Evolutionary conservation across 2,329 filamentous ascomycete species (phyloP).

Genomic region (Westerdykella ornata): DNA sequence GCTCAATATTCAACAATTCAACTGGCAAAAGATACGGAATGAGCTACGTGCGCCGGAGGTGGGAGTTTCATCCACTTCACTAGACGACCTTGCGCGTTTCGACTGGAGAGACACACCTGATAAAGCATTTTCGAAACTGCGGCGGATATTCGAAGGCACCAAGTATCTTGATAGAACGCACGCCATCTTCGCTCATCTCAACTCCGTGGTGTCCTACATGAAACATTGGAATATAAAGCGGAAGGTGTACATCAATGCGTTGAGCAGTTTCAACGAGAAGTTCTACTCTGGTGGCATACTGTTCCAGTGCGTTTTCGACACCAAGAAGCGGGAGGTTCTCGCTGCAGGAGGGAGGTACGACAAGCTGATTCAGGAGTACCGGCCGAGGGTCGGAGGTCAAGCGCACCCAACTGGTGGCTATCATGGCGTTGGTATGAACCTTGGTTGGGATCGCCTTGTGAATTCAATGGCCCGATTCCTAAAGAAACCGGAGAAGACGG

Average conservation of each 20-base stretch:
- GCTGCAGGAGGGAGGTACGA: constrained; percentile 94
- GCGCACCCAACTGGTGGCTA: constrained; percentile 40
- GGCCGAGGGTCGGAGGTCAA: constrained; percentile 59
- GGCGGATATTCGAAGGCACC: constrained; percentile 49
- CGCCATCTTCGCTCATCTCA: constrained; percentile 66
- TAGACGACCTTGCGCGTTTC: constrained; percentile 85
- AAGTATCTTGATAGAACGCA: constrained; percentile 47
- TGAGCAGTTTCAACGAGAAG: constrained; percentile 83
- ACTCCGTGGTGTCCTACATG: constrained; percentile 68
- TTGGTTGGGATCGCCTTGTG: constrained; percentile 78
- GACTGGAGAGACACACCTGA: constrained; percentile 78
- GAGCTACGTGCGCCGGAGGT: constrained; percentile 76
- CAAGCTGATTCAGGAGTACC: constrained; percentile 74
- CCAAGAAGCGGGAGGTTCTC: constrained; percentile 73
- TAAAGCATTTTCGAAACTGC: constrained; percentile 61
- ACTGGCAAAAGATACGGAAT: constrained; percentile 74
- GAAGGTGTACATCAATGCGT: constrained; percentile 76
- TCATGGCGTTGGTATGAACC: constrained; percentile 85
- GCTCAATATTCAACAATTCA: constrained; percentile 72
- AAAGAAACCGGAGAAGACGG: constrained; percentile 40
- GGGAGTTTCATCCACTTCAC: constrained; percentile 77
- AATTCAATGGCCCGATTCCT: constrained; percentile 52
- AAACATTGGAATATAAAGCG: constrained; percentile 67
- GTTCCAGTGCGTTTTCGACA: constrained; percentile 86
- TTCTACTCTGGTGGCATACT: constrained; percentile 77